phyloP scores from a whole-genome alignment of 2,329 filamentous ascomycete species.

The Alternaria triticimaculans region DNA sequence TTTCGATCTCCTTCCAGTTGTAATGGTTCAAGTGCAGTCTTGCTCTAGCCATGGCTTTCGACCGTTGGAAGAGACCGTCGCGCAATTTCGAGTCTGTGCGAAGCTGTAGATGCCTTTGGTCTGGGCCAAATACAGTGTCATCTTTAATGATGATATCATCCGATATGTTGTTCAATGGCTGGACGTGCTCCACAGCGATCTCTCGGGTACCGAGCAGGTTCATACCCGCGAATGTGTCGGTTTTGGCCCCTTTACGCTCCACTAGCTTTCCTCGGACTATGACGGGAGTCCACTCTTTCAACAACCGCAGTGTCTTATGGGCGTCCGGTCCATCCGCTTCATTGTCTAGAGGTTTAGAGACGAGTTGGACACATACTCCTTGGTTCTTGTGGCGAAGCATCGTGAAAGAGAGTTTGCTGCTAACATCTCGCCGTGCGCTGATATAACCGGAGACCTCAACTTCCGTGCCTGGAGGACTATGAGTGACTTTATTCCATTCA shows the following conservation, averaged over 20 bases:
- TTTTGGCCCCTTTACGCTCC: constrained; percentile 47
- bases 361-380: constrained; percentile 56
- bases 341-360: constrained; percentile 52
- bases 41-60: constrained; percentile 62
- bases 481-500: constrained; percentile 38
- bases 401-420: constrained; percentile 74
- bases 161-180: constrained; percentile 75
- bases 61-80: constrained; percentile 74
- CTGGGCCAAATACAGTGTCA: constrained; percentile 74
- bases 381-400: constrained; percentile 59
- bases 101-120: constrained; percentile 83
- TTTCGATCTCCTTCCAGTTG: constrained; percentile 82
- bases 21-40: constrained; percentile 60
- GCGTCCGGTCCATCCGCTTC: constrained; percentile 29
- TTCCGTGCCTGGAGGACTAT: constrained; percentile 5
- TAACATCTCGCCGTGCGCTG: constrained; percentile 70
- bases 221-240: constrained; percentile 38
- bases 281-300: constrained; percentile 62
- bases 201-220: constrained; percentile 57
- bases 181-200: constrained; percentile 67
- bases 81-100: constrained; percentile 73
- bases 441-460: constrained; percentile 67
- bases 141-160: constrained; percentile 77
- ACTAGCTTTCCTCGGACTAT: constrained; percentile 59
- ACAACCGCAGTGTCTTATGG: constrained; percentile 50